phyloP scores from a whole-genome alignment of 345 rosid species.

The Anacardium occidentale region DNA sequence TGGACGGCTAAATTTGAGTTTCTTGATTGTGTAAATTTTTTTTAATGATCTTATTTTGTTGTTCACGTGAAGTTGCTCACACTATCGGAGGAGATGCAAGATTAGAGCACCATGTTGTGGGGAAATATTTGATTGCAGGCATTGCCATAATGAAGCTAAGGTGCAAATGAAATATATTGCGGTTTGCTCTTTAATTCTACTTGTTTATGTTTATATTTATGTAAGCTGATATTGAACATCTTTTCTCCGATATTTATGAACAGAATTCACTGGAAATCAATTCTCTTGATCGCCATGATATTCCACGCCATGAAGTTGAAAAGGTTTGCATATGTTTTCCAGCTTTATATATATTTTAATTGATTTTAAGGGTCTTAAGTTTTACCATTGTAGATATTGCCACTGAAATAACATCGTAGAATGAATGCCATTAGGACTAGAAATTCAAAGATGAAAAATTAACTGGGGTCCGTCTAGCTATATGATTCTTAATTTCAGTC shows the following conservation, averaged over 20 bases:
- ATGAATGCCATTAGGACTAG: not conserved
- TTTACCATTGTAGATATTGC: too few species aligned
- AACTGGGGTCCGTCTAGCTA: not conserved
- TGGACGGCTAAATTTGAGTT: not conserved
- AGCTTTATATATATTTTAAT: constrained; percentile 4
- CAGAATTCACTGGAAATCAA: constrained; percentile 61
- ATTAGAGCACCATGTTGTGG: constrained; percentile 84
- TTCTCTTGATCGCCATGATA: constrained; percentile 56
- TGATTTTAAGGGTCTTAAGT: not conserved
- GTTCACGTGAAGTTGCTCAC: constrained; percentile 53
- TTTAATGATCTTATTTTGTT: not conserved
- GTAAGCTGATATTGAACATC: constrained; percentile 3
- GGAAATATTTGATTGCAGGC: constrained; percentile 80
- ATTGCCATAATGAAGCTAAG: constrained; percentile 89
- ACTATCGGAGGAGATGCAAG: constrained; percentile 81
- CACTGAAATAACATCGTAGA: not conserved
- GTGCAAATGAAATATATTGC: constrained; percentile 25
- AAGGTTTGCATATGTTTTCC: constrained; percentile 43
- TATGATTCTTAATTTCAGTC: constrained; percentile 17
- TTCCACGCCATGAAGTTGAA: constrained; percentile 74
- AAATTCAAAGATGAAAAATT: not conserved
- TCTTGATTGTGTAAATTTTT: not conserved
- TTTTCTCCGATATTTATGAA: constrained; percentile 11
- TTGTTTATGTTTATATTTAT: not conserved
- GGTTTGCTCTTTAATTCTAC: not conserved